Conservation (phyloP, 192 early-diverging fungal species). For the Linnemannia hyalina region DNA sequence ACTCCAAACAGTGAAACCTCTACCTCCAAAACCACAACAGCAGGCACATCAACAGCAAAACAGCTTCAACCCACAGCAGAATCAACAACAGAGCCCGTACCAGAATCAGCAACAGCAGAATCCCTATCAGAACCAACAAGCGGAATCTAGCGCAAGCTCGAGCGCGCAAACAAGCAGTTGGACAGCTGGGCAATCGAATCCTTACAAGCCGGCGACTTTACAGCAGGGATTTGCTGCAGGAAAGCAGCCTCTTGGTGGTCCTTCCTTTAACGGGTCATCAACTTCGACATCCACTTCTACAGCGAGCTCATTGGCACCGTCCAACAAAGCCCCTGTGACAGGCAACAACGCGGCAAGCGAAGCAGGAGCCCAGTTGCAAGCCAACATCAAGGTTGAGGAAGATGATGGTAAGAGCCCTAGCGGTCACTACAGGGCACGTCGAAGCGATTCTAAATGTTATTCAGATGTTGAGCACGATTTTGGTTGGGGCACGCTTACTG, state of each 20-base stretch:
- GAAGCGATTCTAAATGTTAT: not conserved
- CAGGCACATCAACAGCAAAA: constrained; percentile 5
- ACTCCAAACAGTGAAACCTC: not conserved
- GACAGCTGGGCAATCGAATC: not conserved
- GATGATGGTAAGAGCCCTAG: constrained; percentile 8
- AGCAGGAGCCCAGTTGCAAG: not conserved
- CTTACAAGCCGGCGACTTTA: not conserved
- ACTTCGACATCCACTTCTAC: not conserved
- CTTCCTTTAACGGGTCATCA: not conserved
- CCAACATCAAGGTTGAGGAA: constrained; percentile 2
- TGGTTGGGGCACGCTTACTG: not conserved
- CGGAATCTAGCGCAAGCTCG: not conserved
- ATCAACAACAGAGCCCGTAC: not conserved
- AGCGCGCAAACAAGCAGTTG: not conserved
- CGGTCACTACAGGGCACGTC: not conserved
- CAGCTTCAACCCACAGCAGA: not conserved
- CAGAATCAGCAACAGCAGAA: not conserved
- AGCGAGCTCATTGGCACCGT: not conserved
- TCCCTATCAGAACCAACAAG: constrained; percentile 1
- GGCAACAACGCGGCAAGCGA: no score
- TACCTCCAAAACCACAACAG: constrained; percentile 7
- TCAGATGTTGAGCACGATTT: not conserved
- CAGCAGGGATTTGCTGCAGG: not conserved
- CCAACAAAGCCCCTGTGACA: not conserved
- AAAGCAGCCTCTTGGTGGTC: not conserved